phyloP scores from a whole-genome alignment of 345 rosid species.

The Aquilaria yunnanensis region DNA sequence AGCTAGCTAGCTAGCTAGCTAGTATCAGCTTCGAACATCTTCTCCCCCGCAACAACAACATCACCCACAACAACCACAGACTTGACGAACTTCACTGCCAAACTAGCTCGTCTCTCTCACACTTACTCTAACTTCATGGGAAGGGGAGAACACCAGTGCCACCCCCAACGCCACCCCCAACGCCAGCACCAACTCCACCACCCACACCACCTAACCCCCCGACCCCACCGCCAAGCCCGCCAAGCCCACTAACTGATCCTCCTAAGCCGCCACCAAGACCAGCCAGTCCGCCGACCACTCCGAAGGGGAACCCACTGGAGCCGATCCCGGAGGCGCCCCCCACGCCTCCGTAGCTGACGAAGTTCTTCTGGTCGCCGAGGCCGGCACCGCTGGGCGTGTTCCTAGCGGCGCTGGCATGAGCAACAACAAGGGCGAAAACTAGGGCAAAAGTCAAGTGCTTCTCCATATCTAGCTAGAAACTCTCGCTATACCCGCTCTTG shows the following conservation, averaged over 20 bases:
- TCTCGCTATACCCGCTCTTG: background rate
- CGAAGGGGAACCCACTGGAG: constrained; percentile 39
- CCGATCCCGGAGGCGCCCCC: constrained; percentile 63
- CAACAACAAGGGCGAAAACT: constrained; percentile 29
- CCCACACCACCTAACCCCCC: constrained; percentile 22
- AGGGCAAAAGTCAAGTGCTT: constrained; percentile 20
- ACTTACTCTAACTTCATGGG: constrained; percentile 21
- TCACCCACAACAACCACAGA: no score
- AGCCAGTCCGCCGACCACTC: constrained; percentile 46
- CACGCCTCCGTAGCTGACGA: constrained; percentile 53
- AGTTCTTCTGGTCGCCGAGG: constrained; percentile 67
- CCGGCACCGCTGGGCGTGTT: constrained; percentile 30
- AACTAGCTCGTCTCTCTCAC: no score
- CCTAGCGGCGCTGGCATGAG: constrained; percentile 28
- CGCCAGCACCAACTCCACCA: constrained; percentile 21
- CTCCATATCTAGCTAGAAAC: constrained; percentile 23
- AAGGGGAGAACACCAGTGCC: constrained; percentile 33
- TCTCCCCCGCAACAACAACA: no score
- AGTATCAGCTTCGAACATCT: no score
- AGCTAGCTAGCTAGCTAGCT: no score
- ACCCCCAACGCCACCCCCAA: constrained; percentile 26
- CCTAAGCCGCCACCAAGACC: constrained; percentile 30
- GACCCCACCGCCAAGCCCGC: constrained; percentile 25
- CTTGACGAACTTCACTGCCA: no score
- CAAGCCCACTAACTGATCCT: constrained; percentile 27